A percentile compares a stretch with the other conserved stretches of the same genome.
Conservation (phyloP, 257 asterid species). For the Jaltomata sinuosa region DNA sequence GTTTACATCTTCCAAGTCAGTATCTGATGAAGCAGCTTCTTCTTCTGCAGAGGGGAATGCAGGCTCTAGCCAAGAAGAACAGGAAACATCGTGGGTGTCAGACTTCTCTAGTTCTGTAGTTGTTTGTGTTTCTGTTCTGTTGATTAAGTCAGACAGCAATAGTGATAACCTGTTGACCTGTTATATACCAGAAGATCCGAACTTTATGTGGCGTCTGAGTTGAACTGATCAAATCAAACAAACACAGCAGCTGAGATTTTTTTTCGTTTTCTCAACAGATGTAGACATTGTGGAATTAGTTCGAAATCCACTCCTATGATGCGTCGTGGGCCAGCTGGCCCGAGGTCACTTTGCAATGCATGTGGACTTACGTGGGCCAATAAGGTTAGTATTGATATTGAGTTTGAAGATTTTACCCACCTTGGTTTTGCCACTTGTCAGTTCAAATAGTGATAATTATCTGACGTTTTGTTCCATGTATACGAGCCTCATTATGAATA, state of each 20-base stretch:
- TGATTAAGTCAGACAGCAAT: neutral
- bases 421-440: neutral
- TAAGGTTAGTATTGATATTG: conserved; percentile 36
- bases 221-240: neutral
- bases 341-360: conserved; percentile 83
- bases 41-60: conserved; percentile 64
- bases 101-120: neutral
- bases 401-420: neutral
- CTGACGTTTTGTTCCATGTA: neutral
- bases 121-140: neutral
- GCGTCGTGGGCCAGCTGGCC: conserved; percentile 87
- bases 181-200: neutral
- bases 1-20: conserved; percentile 54
- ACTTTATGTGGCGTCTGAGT: neutral
- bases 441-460: neutral
- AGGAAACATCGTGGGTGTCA: conserved; percentile 6
- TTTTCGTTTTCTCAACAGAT: conserved; percentile 22
- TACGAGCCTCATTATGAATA: neutral
- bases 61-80: conserved; percentile 42
- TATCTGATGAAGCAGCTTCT: conserved; percentile 51
- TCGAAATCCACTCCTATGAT: conserved; percentile 75
- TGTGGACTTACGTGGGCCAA: conserved; percentile 91
- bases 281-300: conserved; percentile 68
- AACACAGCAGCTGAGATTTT: neutral
- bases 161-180: neutral